A percentile compares a stretch with the other conserved stretches of the same genome.
Evolutionary conservation across 2,329 filamentous ascomycete genomes (phyloP).

Genomic region (Pseudonectria foliicola): DNA sequence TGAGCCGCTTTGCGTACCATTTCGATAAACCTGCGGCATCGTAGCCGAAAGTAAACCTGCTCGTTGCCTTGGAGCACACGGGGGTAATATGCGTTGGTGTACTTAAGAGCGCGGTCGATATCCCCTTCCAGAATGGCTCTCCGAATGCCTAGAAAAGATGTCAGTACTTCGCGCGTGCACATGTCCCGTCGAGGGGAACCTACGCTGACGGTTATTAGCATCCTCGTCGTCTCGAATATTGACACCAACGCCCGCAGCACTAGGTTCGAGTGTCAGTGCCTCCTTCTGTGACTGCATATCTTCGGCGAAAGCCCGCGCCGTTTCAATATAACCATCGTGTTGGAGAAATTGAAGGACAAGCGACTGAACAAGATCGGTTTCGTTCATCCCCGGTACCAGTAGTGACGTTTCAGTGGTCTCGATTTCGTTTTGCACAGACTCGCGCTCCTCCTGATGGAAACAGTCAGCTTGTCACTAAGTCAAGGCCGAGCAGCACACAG

Average conservation of each 20-base stretch:
- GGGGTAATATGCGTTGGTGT: slow-evolving; percentile 72
- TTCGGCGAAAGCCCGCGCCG: slow-evolving; percentile 76
- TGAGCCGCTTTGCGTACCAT: slow-evolving; percentile 77
- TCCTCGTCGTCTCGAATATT: slow-evolving; percentile 76
- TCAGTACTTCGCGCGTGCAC: slow-evolving; percentile 9
- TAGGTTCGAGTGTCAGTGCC: slow-evolving; percentile 55
- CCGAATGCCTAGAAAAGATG: slow-evolving; percentile 60
- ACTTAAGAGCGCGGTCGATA: slow-evolving; percentile 81
- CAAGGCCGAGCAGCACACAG: slow-evolving; percentile 17
- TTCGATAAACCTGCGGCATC: slow-evolving; percentile 89
- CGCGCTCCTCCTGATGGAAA: slow-evolving; percentile 49
- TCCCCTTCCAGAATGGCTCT: slow-evolving; percentile 84
- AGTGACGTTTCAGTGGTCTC: slow-evolving; percentile 46
- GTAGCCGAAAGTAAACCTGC: slow-evolving; percentile 78
- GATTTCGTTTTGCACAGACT: slow-evolving; percentile 55
- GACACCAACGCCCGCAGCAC: slow-evolving; percentile 47
- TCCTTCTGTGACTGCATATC: slow-evolving; percentile 71
- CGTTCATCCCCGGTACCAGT: slow-evolving; percentile 58
- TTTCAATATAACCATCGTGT: slow-evolving; percentile 93
- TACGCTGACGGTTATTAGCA: slow-evolving; percentile 79
- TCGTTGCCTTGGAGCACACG: slow-evolving; percentile 72
- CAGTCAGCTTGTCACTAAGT: background rate
- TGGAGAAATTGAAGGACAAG: slow-evolving; percentile 81
- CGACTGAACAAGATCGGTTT: slow-evolving; percentile 73
- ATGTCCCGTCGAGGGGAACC: slow-evolving; percentile 22